Percentiles rank a stretch among this genome's conserved stretches.
These are phyloP conservation scores for Lachnellula suecica DNA, from an alignment of 2,329 filamentous ascomycete genomes.

Conservation along the genomic window DNA sequence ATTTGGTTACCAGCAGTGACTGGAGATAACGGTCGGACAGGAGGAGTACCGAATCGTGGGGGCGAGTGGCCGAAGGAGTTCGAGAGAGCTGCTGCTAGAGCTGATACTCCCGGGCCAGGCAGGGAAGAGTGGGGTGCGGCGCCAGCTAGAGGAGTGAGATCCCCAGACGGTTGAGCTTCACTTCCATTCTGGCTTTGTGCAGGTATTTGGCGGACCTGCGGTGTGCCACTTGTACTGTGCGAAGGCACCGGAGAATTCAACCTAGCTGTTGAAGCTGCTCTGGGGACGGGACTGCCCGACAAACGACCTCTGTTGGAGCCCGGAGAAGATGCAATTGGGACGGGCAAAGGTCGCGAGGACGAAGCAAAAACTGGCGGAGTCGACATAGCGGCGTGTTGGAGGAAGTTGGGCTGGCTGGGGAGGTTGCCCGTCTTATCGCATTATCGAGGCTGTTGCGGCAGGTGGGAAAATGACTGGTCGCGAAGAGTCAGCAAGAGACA, in stretches of 20 bases:
- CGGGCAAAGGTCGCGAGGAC: conserved; percentile 36
- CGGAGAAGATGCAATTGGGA: conserved; percentile 48
- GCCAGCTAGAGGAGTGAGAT: conserved; percentile 63
- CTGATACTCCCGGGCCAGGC: conserved; percentile 80
- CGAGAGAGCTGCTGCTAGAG: conserved; percentile 83
- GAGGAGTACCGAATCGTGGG: conserved; percentile 67
- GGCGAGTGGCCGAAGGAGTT: conserved; percentile 70
- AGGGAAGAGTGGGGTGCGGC: conserved; percentile 55
- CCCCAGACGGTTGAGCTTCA: conserved; percentile 37
- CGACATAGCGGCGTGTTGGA: conserved; percentile 27
- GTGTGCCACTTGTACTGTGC: conserved; percentile 41
- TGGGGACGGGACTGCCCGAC: conserved; percentile 49
- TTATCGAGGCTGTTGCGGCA: conserved; percentile 1
- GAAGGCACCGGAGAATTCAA: conserved; percentile 56
- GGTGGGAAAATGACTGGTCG: not conserved
- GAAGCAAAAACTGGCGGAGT: conserved; percentile 31
- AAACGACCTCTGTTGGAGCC: conserved; percentile 37
- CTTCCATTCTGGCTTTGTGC: conserved; percentile 41
- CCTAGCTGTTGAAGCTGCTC: conserved; percentile 60
- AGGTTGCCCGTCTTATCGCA: conserved; percentile 12
- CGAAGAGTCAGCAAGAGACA: not conserved
- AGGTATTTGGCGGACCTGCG: conserved; percentile 49
- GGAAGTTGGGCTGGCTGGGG: not conserved
- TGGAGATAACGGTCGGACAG: conserved; percentile 58
- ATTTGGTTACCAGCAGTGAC: conserved; percentile 42